These are phyloP conservation scores for Dendrobium catenatum DNA, from an alignment of 106 monocot species.

Conservation along the genomic window DNA sequence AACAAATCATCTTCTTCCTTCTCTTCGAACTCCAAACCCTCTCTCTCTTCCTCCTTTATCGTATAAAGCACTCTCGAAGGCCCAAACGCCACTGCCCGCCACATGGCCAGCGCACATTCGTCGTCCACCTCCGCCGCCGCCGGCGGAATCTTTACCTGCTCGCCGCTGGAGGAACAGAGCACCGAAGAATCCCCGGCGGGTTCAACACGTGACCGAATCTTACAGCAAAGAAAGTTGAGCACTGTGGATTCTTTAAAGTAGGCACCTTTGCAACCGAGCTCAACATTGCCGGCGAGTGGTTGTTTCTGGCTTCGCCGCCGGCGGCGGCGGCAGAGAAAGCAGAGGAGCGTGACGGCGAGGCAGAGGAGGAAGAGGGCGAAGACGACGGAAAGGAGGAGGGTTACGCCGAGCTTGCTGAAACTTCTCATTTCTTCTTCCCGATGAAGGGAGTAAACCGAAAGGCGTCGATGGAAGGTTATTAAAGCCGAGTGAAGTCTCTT, in stretches of 20 bases:
- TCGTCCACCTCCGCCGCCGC: neutral
- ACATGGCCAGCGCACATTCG: neutral
- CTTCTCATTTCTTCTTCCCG: neutral
- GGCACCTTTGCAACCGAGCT: neutral
- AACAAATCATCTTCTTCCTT: neutral
- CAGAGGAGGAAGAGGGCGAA: neutral
- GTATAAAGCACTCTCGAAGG: conserved; percentile 4
- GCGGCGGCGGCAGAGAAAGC: neutral
- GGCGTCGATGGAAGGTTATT: neutral
- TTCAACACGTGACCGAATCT: neutral
- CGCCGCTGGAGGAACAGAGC: neutral
- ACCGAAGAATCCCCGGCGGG: neutral
- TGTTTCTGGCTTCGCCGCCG: neutral
- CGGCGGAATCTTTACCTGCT: neutral
- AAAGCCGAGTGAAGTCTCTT: neutral
- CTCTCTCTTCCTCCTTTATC: neutral
- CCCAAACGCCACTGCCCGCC: neutral
- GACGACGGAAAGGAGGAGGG: conserved; percentile 1
- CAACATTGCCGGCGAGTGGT: neutral
- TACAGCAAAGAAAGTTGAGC: neutral
- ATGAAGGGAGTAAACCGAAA: neutral
- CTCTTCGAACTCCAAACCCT: conserved; percentile 2
- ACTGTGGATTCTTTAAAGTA: too few species aligned
- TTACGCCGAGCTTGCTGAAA: neutral
- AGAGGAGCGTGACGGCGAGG: neutral